phyloP scores from a whole-genome alignment of 148 eudicot species.

The Hydrangea macrophylla region DNA sequence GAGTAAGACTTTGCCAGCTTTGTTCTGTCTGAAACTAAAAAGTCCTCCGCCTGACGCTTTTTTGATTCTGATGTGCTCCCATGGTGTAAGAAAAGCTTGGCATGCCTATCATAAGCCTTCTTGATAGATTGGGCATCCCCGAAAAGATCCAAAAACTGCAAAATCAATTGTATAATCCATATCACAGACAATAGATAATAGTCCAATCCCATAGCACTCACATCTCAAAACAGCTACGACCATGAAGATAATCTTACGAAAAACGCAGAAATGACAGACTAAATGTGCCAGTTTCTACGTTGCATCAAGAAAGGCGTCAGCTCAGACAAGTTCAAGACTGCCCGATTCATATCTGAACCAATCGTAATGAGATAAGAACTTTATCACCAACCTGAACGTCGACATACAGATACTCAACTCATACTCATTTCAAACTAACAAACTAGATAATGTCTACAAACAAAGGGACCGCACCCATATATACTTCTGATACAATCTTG shows the following conservation, averaged over 20 bases:
- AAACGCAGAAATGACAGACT: not conserved
- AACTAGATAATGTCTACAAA: not conserved
- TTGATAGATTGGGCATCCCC: constrained; percentile 71
- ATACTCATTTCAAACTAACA: not conserved
- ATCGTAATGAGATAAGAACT: not conserved
- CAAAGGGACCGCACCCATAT: not conserved
- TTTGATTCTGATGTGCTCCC: constrained; percentile 64
- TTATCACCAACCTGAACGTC: not conserved
- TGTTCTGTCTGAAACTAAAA: constrained; percentile 68
- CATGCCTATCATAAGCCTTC: constrained; percentile 86
- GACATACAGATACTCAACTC: not conserved
- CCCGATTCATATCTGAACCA: not conserved
- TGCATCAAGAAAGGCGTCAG: not conserved
- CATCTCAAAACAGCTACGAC: not conserved
- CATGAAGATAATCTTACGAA: not conserved
- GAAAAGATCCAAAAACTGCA: constrained; percentile 92
- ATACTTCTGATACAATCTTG: no score
- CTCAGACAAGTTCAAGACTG: not conserved
- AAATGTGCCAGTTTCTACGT: not conserved
- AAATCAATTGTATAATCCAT: no score
- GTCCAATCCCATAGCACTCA: not conserved
- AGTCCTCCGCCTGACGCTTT: constrained; percentile 86
- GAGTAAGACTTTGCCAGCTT: constrained; percentile 70
- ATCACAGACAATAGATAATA: not conserved
- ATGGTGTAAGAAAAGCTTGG: constrained; percentile 69